These are phyloP conservation scores for Elongisporangium undulatum DNA, from an alignment of 352 stramenopile species.

Conservation along the genomic window DNA sequence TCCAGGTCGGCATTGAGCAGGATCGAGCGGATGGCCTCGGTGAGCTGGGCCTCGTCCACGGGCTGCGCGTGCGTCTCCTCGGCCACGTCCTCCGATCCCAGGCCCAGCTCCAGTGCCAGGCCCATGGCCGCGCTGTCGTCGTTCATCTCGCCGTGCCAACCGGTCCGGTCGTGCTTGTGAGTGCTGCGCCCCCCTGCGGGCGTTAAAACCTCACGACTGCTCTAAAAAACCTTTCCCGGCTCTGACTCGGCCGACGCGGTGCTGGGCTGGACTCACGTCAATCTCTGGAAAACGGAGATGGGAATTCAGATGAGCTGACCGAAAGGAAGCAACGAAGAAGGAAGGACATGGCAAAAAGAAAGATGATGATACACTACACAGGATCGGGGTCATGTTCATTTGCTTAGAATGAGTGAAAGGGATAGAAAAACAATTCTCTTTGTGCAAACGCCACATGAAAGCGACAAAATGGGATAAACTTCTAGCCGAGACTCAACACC, in stretches of 20 bases:
- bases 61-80: conserved; percentile 19
- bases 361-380: not conserved
- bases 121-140: conserved; percentile 37
- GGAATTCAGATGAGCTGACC: not conserved
- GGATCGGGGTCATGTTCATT: not conserved
- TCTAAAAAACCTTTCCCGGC: conserved; percentile 4
- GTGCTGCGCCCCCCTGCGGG: not conserved
- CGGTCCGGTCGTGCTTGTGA: conserved; percentile 1
- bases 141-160: conserved; percentile 27
- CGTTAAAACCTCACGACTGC: conserved; percentile 1
- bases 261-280: not conserved
- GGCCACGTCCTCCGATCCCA: conserved; percentile 35
- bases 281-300: not conserved
- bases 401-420: not conserved
- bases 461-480: not conserved
- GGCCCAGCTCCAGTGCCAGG: conserved; percentile 52
- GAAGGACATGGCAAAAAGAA: not conserved
- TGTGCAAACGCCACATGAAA: not conserved
- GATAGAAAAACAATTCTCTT: not conserved
- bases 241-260: not conserved
- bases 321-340: too few relatives aligned
- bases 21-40: conserved; percentile 70
- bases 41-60: conserved; percentile 60
- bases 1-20: conserved; percentile 78
- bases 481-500: not conserved